Base-by-base conservation (phyloP, 2,329 filamentous ascomycete species). In the Trichoderma polysporum region DNA sequence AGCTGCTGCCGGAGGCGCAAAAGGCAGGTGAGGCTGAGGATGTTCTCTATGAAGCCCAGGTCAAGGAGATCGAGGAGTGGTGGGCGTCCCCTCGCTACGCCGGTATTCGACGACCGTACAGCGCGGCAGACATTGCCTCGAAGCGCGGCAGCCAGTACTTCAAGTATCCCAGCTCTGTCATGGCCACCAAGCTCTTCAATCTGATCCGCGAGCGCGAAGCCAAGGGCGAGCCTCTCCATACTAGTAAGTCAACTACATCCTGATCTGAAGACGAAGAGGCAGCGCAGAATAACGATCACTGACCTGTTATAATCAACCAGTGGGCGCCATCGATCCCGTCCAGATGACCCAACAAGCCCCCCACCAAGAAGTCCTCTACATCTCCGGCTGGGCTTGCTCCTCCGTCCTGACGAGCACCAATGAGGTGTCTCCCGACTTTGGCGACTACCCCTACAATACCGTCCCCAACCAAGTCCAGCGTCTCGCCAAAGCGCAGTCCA, bases 281-380 rank as follows among this genome's bases (percentile, higher is more conserved):
- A 59, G 15, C 12, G 6, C 8, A n/a, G 25, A 9, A 41, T 2
- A 4, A 17, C 10, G n/a, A 15, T 1, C 15, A 39, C 66, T 66
- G 39, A 66, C 7, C 1, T 10, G 2, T 3, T 29, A 8, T 22
- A 17, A 25, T 37, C 39, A 27, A 10, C 0, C 69, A 94, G 92
- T 99, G 91, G 95, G 95, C 73, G 95, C 94, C 68, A 96, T 99
- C 79, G 95, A 99, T 76, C 95, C 95, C n/a, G 89, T 98, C 12
- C 95, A 99, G 81, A 98, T 99, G 95, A 97, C 95, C 57, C 95
- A 99, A 79, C 95, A 98, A 82, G 95, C 95, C 17, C 88, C 92
- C 6, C 92, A 98, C 80, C 95, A 98, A 77, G 94, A 99, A 78
- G 91, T 97, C 19, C 86, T 99, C 53, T 99, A 99, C 80, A 85